These are phyloP conservation scores for Zymoseptoria tritici DNA, from an alignment of 2,329 filamentous ascomycete genomes.

Conservation along the genomic window DNA sequence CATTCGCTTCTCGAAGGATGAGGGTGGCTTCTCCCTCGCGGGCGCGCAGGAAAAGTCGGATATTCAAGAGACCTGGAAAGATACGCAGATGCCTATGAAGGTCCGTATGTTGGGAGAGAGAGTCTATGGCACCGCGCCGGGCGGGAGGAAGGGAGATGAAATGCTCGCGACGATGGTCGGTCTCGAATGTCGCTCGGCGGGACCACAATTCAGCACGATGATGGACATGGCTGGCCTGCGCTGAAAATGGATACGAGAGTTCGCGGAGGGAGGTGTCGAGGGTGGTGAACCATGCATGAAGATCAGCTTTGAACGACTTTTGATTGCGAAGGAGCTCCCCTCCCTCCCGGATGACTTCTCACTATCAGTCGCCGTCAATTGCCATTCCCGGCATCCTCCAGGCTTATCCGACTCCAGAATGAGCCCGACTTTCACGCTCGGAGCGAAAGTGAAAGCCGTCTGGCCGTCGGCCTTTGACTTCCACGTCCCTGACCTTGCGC, in stretches of 20 bases:
- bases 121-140: slow-evolving; percentile 5
- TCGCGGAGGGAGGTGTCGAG: not conserved
- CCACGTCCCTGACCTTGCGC: too few species aligned
- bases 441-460: too few species aligned
- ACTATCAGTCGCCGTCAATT: too few species aligned
- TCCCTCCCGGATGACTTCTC: too few species aligned
- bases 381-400: too few species aligned
- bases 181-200: not conserved
- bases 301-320: too few species aligned
- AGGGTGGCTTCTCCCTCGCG: slow-evolving; percentile 1
- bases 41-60: slow-evolving; percentile 8
- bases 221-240: not conserved
- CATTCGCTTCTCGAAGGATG: slow-evolving; percentile 3
- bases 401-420: too few species aligned
- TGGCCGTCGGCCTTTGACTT: too few species aligned
- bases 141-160: not conserved
- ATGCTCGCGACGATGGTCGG: not conserved
- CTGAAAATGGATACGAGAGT: not conserved
- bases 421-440: too few species aligned
- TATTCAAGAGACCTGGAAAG: slow-evolving; percentile 9
- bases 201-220: not conserved
- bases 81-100: slow-evolving; percentile 7
- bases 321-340: too few species aligned
- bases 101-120: slow-evolving; percentile 8
- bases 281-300: too few species aligned